Conservation (phyloP, 192 early-diverging fungal genomes). For the Backusella morwellensis region DNA sequence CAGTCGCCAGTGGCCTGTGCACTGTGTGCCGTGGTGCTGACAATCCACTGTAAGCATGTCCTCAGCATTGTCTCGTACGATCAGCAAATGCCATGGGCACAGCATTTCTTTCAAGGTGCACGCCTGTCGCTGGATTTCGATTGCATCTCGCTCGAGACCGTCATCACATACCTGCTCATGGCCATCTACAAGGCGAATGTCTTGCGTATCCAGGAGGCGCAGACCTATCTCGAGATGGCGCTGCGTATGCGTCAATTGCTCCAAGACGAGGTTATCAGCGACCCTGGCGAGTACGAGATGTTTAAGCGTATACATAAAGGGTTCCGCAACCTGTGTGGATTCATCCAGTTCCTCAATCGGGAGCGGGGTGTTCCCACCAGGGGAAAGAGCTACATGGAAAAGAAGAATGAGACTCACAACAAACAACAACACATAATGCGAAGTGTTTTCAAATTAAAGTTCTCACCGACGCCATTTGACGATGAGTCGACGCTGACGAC, state of each 20-base stretch:
- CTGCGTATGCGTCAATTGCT: neutral
- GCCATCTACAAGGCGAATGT: slow-evolving; percentile 8
- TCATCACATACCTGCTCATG: slow-evolving; percentile 6
- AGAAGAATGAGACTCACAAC: neutral
- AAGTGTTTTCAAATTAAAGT: neutral
- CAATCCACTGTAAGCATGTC: slow-evolving; percentile 21
- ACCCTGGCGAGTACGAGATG: slow-evolving; percentile 5
- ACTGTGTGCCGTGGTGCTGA: slow-evolving; percentile 10
- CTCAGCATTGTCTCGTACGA: neutral
- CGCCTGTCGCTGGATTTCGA: slow-evolving; percentile 11
- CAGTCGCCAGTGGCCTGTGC: slow-evolving; percentile 15
- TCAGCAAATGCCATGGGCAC: neutral
- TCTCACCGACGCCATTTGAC: neutral
- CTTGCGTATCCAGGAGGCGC: neutral
- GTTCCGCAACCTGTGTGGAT: neutral
- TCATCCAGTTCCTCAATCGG: slow-evolving; percentile 7
- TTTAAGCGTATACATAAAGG: slow-evolving; percentile 14
- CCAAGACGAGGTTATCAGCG: neutral
- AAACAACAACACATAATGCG: neutral
- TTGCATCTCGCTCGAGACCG: slow-evolving; percentile 8
- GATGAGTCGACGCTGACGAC: neutral
- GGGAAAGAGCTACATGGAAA: neutral
- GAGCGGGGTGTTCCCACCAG: slow-evolving; percentile 7
- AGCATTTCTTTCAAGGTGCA: slow-evolving; percentile 8
- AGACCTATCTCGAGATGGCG: slow-evolving; percentile 16